Base-by-base conservation (phyloP, 23 red algal species). In the Gracilaria vermiculophylla region DNA sequence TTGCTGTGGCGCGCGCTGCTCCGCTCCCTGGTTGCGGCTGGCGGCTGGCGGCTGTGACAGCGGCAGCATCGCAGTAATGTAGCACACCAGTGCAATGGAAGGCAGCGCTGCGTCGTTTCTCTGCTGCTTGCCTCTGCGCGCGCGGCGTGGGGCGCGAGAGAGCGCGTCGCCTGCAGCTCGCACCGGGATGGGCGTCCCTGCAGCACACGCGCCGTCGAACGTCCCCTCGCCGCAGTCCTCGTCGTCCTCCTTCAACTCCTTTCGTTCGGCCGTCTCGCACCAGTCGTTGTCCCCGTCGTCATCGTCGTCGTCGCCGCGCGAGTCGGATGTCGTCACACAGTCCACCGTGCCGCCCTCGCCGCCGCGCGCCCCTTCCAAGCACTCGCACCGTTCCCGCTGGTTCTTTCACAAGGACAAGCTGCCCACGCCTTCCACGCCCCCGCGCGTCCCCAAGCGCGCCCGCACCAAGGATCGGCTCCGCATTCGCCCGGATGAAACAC, bases 211-310 rank as follows among this genome's bases (percentile, higher is more conserved):
- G 17, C 13, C 40, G n/a, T 40, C 67, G 15, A 2, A 11, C 40
- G 39, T 24, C 1, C 42, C 78, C 35, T 50, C 78, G 14, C 36
- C 31, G 27, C 24, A 40, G 12, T 12, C 12, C 33, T 82, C 78
- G 25, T 82, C 78, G 2, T 85, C 81, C 19, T 85, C 81, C 8
- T 57, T 70, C 39, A 49, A 85, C 60, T 85, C 81, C 8, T 85
- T 85, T 62, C 81, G 72, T 45, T 85, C 81, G n/a, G 81, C 81
- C 2, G 61, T 85, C n/a, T 85, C 81, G 43, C 49, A 62, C 35
- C 61, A 45, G 8, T 62, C 81, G 24, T 40, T 28, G 0, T 47
- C 39, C 12, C 32, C 77, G 45, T 51, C 15, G n/a, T 28, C 48
- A 13, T 51, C 77, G 11, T 54, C 77, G 11, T 21, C 57, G 0